phyloP scores from a whole-genome alignment of 1,139 yeast species.

The Yamadazyma sp. region DNA sequence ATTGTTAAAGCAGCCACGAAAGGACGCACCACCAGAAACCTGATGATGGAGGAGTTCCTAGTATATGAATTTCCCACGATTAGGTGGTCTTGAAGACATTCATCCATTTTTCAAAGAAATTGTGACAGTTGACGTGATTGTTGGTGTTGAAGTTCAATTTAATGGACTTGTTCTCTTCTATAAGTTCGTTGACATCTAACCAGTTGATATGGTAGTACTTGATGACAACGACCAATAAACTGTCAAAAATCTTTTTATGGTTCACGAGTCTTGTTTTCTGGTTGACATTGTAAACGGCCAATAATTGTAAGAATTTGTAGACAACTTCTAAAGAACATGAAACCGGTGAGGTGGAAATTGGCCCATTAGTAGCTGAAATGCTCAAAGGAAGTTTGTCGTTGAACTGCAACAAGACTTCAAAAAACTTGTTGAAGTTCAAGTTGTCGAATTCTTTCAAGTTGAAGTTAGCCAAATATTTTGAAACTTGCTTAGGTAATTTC shows the following conservation, averaged over 20 bases:
- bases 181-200: slow-evolving; percentile 37
- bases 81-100: slow-evolving; percentile 22
- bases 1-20: background rate
- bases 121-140: slow-evolving; percentile 32
- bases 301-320: slow-evolving; percentile 33
- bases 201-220: slow-evolving; percentile 46
- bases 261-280: slow-evolving; percentile 32
- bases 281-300: slow-evolving; percentile 40
- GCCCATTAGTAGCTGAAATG: slow-evolving; percentile 47
- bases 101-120: slow-evolving; percentile 43
- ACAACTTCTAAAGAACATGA: slow-evolving; percentile 32
- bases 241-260: slow-evolving; percentile 31
- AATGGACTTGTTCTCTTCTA: slow-evolving; percentile 36
- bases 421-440: slow-evolving; percentile 29
- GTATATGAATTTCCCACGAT: background rate
- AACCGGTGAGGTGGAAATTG: slow-evolving; percentile 22
- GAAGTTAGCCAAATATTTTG: slow-evolving; percentile 24
- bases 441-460: slow-evolving; percentile 33
- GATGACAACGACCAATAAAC: slow-evolving; percentile 36
- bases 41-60: too few species aligned
- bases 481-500: slow-evolving; percentile 20
- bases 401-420: slow-evolving; percentile 37
- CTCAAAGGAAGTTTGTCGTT: slow-evolving; percentile 46
- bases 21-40: too few species aligned
- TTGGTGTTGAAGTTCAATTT: slow-evolving; percentile 39